A percentile compares a stretch with the other conserved stretches of the same genome.
These are phyloP conservation scores for Cladosporium sp. DNA, from an alignment of 2,329 filamentous ascomycete species.

Conservation along the genomic window DNA sequence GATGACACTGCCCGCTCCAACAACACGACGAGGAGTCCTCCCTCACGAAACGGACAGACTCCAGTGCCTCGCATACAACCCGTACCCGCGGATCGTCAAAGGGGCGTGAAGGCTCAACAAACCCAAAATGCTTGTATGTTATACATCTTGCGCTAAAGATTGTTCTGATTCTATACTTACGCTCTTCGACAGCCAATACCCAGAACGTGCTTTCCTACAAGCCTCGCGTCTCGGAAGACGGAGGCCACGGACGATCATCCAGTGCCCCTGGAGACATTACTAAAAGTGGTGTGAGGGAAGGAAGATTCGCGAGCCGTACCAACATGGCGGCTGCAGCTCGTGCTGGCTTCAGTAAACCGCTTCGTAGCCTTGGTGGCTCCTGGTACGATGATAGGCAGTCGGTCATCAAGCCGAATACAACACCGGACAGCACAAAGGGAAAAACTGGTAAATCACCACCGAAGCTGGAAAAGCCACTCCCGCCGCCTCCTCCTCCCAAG, in stretches of 20 bases:
- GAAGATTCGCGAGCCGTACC: neutral
- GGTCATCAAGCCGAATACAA: too few relatives aligned
- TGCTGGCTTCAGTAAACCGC: neutral
- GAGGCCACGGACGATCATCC: conserved; percentile 7
- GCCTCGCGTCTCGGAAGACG: conserved; percentile 5
- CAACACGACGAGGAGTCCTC: neutral
- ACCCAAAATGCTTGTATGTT: neutral
- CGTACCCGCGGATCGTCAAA: neutral
- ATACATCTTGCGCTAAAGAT: neutral
- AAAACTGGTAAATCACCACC: neutral
- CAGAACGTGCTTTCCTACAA: neutral
- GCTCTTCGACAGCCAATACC: neutral
- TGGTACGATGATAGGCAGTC: conserved; percentile 4
- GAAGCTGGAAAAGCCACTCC: conserved; percentile 5
- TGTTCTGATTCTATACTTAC: neutral
- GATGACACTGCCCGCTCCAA: neutral
- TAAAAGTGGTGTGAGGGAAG: neutral
- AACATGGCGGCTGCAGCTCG: neutral
- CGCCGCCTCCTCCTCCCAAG: conserved; percentile 4
- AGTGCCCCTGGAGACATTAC: conserved; percentile 5
- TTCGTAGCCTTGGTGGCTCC: neutral
- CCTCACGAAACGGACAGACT: neutral
- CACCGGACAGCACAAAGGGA: neutral
- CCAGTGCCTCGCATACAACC: conserved; percentile 7
- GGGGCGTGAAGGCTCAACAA: neutral